phyloP scores from a whole-genome alignment of 2,329 filamentous ascomycete genomes.

The Paracorniculantispora psalliotae region DNA sequence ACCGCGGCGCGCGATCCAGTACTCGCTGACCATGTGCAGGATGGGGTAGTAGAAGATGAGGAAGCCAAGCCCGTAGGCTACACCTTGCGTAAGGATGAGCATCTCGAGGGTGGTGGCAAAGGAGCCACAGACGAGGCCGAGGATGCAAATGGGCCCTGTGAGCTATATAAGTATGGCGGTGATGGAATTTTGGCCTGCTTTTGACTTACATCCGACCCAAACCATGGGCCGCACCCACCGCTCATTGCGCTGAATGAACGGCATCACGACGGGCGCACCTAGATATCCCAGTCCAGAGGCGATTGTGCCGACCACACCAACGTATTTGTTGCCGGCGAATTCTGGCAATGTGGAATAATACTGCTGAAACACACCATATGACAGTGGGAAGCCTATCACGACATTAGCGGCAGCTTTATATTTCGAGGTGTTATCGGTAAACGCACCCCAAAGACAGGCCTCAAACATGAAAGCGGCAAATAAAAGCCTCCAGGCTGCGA shows the following conservation, averaged over 20 bases:
- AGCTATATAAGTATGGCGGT: too few relatives aligned
- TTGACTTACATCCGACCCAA: slow-evolving; percentile 15
- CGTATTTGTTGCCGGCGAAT: slow-evolving; percentile 19
- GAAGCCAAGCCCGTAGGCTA: slow-evolving; percentile 35
- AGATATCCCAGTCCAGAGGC: slow-evolving; percentile 23
- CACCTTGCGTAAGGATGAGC: slow-evolving; percentile 36
- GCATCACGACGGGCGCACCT: slow-evolving; percentile 23
- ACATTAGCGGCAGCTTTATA: neutral
- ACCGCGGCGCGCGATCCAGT: slow-evolving; percentile 33
- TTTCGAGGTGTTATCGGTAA: neutral
- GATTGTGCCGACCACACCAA: slow-evolving; percentile 24
- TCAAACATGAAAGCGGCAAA: slow-evolving; percentile 21
- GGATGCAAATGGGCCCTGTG: slow-evolving; percentile 30
- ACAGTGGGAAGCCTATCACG: slow-evolving; percentile 21
- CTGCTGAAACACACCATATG: slow-evolving; percentile 26
- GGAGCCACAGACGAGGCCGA: slow-evolving; percentile 28
- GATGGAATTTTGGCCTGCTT: neutral
- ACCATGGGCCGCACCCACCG: slow-evolving; percentile 5
- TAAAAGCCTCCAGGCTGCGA: slow-evolving; percentile 21
- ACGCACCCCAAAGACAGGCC: slow-evolving; percentile 21
- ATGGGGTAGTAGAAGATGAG: slow-evolving; percentile 34
- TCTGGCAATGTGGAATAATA: slow-evolving; percentile 24
- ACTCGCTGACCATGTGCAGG: slow-evolving; percentile 36
- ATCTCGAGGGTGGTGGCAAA: slow-evolving; percentile 29
- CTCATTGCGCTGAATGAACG: slow-evolving; percentile 16